Base-by-base conservation (phyloP, 208 protist genomes). In the Jaenimonas drosophilae region DNA sequence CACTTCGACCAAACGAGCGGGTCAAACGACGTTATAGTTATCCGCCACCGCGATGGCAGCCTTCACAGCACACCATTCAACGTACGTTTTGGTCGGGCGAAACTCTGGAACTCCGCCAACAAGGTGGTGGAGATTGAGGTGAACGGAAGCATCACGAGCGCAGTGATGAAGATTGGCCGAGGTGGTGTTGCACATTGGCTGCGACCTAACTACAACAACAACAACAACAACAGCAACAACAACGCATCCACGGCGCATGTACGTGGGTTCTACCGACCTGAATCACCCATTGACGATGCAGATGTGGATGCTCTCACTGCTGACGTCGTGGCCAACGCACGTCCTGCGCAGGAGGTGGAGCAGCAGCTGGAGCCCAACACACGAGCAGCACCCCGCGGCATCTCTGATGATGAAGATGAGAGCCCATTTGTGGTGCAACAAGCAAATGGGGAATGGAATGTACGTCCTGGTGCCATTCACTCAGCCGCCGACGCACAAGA, bases 21-120 rank as follows among this genome's bases (percentile, higher is more conserved):
- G 16, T 95, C 96, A 6, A 98, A 98, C 39, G 97, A 99, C 55
- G 90, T 99, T 16, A 88, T 99, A 33, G 95, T 98, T 0, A 74
- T 98, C 3, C 72, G 86, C 17, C 97, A 99, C 53, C 59, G 71
- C 5, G 94, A 98, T 68, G 96, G 96, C 38, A 70, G 78, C 2
- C 54, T 98, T 6, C 77, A 82, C 25, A 92, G 76, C 55, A 97
- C 91, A 0, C 95, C 96, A 1, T 99, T 98, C 62, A 96, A 98
- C 53, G 90, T 99, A 11, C 86, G 97, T 25, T 98, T 99, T 56
- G 96, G 96, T 9, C 92, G 96, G 16, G 60, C 94, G 1, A 91
- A 97, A 49, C 62, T 98, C 20, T 76, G 97, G 43, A 71, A 68
- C 31, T 62, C 71, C 17, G 59, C 63, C 11, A 92, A 98, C 50